Conservation (phyloP, 495 filamentous ascomycete species). For the Penicillium waksmanii region DNA sequence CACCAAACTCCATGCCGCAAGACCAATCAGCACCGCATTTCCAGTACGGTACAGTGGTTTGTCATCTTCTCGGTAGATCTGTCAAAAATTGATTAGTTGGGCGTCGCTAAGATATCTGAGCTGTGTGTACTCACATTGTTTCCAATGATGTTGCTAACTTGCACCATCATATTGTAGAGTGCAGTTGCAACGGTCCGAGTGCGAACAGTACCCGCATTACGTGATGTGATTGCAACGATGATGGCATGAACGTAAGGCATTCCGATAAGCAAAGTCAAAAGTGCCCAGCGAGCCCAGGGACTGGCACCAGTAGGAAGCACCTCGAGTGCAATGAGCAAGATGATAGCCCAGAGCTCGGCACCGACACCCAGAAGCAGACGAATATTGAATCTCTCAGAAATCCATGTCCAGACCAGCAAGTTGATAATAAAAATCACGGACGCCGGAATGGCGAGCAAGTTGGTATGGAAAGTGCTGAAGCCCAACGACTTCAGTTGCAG, state of each 20-base stretch:
- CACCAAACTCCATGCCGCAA: constrained; percentile 56
- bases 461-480: constrained; percentile 66
- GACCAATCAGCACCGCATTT: constrained; percentile 64
- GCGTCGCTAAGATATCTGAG: neutral
- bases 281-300: constrained; percentile 56
- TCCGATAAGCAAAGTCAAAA: constrained; percentile 57
- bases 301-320: constrained; percentile 38
- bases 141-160: constrained; percentile 63
- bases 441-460: constrained; percentile 68
- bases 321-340: constrained; percentile 56
- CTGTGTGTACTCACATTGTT: constrained; percentile 55
- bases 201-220: constrained; percentile 69
- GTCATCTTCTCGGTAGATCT: constrained; percentile 68
- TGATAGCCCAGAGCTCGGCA: constrained; percentile 59
- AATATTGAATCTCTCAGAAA: constrained; percentile 57
- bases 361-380: constrained; percentile 55
- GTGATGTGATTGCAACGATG: constrained; percentile 66
- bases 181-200: constrained; percentile 65
- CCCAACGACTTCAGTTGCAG: constrained; percentile 60
- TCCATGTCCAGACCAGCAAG: constrained; percentile 51
- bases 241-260: constrained; percentile 69
- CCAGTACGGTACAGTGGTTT: constrained; percentile 68
- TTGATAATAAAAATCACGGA: constrained; percentile 54
- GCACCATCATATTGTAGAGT: constrained; percentile 78
- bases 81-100: constrained; percentile 8